Conservation (phyloP, 31 red algal species). For the Pterothamnion heteromorphum region DNA sequence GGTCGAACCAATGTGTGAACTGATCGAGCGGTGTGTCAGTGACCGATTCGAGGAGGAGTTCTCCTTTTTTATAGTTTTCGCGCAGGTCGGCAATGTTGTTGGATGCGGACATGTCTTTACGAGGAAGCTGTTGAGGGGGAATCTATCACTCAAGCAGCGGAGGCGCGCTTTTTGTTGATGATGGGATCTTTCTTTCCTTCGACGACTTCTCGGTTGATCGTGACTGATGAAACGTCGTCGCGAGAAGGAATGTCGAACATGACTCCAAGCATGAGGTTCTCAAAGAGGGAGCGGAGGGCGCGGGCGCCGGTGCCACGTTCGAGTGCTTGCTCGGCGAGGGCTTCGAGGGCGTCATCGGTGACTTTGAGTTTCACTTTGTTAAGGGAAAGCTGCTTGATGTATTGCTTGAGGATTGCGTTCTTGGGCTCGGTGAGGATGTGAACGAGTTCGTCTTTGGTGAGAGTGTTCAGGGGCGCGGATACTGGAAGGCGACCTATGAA, state of each 20-base stretch:
- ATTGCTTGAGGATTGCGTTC: slow-evolving; percentile 70
- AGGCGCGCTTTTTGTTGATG: background rate
- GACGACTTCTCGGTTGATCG: background rate
- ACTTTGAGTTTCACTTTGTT: slow-evolving; percentile 53
- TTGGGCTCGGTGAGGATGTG: slow-evolving; percentile 67
- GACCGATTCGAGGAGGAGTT: background rate
- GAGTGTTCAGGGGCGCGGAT: slow-evolving; percentile 39
- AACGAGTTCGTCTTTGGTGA: slow-evolving; percentile 59
- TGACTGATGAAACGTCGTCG: background rate
- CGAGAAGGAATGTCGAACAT: slow-evolving; percentile 68
- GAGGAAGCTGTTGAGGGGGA: no score
- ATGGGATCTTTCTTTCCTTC: background rate
- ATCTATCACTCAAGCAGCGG: no score
- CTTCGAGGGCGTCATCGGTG: slow-evolving; percentile 50
- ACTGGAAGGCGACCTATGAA: slow-evolving; percentile 75
- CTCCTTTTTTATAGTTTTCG: background rate
- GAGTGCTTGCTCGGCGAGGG: slow-evolving; percentile 57
- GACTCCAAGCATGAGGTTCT: slow-evolving; percentile 52
- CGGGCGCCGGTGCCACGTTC: slow-evolving; percentile 48
- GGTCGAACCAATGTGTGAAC: slow-evolving; percentile 63
- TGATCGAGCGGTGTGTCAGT: slow-evolving; percentile 38
- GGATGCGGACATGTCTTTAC: no score
- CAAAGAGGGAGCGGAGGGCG: slow-evolving; percentile 63
- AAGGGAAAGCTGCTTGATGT: slow-evolving; percentile 54
- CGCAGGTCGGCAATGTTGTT: background rate